Base-by-base conservation (phyloP, 2,329 filamentous ascomycete species). In the Alternaria longipes region DNA sequence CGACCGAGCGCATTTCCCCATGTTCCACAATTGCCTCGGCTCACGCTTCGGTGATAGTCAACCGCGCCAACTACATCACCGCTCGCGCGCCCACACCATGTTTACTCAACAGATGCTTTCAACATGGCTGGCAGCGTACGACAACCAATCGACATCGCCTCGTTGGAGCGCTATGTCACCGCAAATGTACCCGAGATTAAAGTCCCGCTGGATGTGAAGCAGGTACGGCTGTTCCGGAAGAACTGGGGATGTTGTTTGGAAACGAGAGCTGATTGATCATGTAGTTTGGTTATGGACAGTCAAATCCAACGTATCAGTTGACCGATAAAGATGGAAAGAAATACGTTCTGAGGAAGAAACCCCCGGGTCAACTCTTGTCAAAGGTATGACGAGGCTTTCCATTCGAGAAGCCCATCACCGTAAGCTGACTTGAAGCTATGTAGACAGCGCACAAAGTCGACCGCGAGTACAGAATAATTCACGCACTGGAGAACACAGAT, bases 281-380 rank as follows among this genome's bases (percentile, higher is more conserved):
- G 34, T 74, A 98, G 92, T 99, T 98, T 78, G 93, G 94, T 72
- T 98, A 96, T 78, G 95, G 95, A 62, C 95, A 98, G 82, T 97
- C 93, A 60, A 99, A 98, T 78, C 95, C 95, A 45, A 99, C 95
- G 3, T 99, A 98, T 82, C 92, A 94, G 74, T 85, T 98, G 74
- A 97, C 89, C 16, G 89, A 89, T 54, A 84, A 88, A 67, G 84
- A 89, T 75, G 88, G 89, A 53, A 79, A 83, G 69, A 89, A 89
- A 75, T 97, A 90, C 81, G 95, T 99, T 34, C 87, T 98, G 83
- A 92, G 95, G 78, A 98, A 99, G 86, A 98, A 98, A 82, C 95
- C 95, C 1, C 94, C 95, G n/a, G 95, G 95, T 66, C 89, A 90
- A 81, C 89, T 99, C 40, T 86, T 98, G 51, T 97, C 93, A 71